Evolutionary conservation across 2,329 filamentous ascomycete species (phyloP), one percentile per base, ranked within the genome.

Genomic region (Neonectria punicea): DNA sequence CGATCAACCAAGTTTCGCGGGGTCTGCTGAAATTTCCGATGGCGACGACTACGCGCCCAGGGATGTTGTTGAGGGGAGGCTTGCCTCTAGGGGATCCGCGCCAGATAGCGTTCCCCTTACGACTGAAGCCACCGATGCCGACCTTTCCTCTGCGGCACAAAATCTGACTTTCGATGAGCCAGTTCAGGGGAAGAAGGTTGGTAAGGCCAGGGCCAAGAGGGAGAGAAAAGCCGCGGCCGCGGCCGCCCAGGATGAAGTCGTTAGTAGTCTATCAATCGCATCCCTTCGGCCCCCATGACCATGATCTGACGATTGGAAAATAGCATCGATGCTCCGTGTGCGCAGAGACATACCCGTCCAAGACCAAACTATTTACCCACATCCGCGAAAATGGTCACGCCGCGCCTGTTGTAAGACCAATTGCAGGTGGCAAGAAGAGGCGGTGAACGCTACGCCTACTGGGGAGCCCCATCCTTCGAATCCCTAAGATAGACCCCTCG

Each of bases 351-450:
- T 88, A 87, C 61, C 68, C 87, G 0, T 93, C 91, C 1, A 90
- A 89, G 70, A 91, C 87, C 6, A 89, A 89, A 69, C 79, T 97
- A 18, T 95, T 95, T 76, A 82, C 86, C 57, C 93, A 97, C 77
- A 84, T 96, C 63, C 87, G 88, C 67, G 86, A 89, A 10, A 79
- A 87, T 18, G 81, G 81, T 10, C 92, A 96, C 80, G 91, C 90
- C 6, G 86, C 88, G 32, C 82, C 82, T 3, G 75, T 82, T 28
- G 30, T 70, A 75, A 68, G 63, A 58, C 34, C 51, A 64, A 54
- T 32, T 25, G 18, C 28, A 22, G 64, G 74, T 3, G 68, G 71
- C 36, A 82, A 79, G 68, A 83, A 79, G 65, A 81, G 79, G 71
- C 71, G 74, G 63, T 80, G 70, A 75, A 67, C 5, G 5, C 11